phyloP scores from a whole-genome alignment of 805 yeast genomes.

The Kluyveromyces wickerhamii region DNA sequence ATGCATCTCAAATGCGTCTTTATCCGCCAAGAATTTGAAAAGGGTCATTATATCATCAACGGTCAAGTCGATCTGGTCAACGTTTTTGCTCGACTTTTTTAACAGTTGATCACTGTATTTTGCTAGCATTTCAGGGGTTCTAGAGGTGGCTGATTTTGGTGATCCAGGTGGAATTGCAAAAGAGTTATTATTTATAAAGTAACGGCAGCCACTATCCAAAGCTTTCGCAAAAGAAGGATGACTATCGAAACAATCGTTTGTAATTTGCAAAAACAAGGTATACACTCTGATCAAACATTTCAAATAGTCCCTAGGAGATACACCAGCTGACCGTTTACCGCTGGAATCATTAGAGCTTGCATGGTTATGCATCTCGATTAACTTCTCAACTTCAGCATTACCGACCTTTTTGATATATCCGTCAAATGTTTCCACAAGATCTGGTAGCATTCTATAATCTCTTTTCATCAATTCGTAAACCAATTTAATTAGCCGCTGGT shows the following conservation, averaged over 20 bases:
- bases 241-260: conserved; percentile 40
- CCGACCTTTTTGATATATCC: conserved; percentile 65
- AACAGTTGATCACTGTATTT: conserved; percentile 79
- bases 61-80: conserved; percentile 65
- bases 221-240: conserved; percentile 79
- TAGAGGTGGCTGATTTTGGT: conserved; percentile 49
- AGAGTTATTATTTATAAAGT: conserved; percentile 72
- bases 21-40: conserved; percentile 83
- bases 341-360: conserved; percentile 12
- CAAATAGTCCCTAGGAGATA: conserved; percentile 63
- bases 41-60: conserved; percentile 80
- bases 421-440: conserved; percentile 67
- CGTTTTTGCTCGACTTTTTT: conserved; percentile 63
- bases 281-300: conserved; percentile 68
- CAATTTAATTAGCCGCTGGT: conserved; percentile 59
- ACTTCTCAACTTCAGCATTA: conserved; percentile 21
- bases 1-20: conserved; percentile 90
- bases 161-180: conserved; percentile 59
- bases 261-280: conserved; percentile 40
- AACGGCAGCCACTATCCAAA: conserved; percentile 80
- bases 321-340: not conserved
- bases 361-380: conserved; percentile 30
- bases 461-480: conserved; percentile 70
- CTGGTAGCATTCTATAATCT: conserved; percentile 71
- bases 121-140: conserved; percentile 87